A percentile compares a stretch with the other conserved stretches of the same genome.
Evolutionary conservation across 1,284 basidiomycete genomes (phyloP).

Genomic region (Mycosarcoma mackinlayi): DNA sequence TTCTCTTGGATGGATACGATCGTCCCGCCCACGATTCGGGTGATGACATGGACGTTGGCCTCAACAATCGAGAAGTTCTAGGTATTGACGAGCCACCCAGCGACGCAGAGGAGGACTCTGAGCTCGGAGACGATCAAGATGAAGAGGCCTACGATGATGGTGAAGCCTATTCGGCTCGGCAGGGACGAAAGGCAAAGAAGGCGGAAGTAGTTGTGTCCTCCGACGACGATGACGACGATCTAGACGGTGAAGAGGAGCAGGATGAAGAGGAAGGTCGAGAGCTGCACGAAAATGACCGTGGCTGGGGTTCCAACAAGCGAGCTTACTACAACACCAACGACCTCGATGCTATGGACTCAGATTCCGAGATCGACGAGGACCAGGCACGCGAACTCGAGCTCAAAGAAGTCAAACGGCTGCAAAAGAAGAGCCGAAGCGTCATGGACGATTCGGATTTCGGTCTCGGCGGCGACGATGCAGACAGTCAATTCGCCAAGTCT

Average conservation of each 20-base stretch:
- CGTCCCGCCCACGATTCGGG: conserved; percentile 38
- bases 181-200: conserved; percentile 25
- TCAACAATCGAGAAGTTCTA: conserved; percentile 57
- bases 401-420: conserved; percentile 84
- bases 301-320: conserved; percentile 65
- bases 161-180: conserved; percentile 16
- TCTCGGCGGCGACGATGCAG: conserved; percentile 74
- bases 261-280: conserved; percentile 72
- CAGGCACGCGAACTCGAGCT: conserved; percentile 77
- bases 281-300: conserved; percentile 71
- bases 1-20: conserved; percentile 73
- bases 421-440: conserved; percentile 78
- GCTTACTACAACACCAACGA: conserved; percentile 66
- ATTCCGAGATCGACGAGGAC: conserved; percentile 69
- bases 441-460: conserved; percentile 87
- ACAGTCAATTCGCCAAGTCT: conserved; percentile 43
- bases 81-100: conserved; percentile 54
- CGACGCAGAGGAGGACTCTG: conserved; percentile 51
- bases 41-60: conserved; percentile 53
- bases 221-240: conserved; percentile 69
- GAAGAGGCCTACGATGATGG: conserved; percentile 53
- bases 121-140: conserved; percentile 62
- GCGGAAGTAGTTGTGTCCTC: conserved; percentile 31
- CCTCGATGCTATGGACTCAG: conserved; percentile 61
- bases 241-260: conserved; percentile 74